Evolutionary conservation across 2,329 filamentous ascomycete genomes (phyloP), one percentile per base, ranked within the genome.

Genomic region (Magnaporthiopsis incrustans): DNA sequence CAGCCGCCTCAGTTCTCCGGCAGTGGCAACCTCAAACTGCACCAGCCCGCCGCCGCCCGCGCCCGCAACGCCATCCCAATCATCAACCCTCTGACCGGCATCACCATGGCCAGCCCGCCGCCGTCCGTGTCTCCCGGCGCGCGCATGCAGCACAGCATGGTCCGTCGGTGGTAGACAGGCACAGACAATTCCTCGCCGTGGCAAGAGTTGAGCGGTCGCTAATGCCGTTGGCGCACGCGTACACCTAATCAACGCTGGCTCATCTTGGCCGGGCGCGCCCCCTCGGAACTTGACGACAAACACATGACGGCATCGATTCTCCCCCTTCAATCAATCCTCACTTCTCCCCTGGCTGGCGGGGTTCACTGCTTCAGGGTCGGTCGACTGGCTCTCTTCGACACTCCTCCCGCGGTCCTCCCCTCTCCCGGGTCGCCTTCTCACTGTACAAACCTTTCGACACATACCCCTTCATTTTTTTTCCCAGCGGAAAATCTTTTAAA

Each of bases 31-130:
- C 71, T 94, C 71, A 97, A 96, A 80, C 82, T 96, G 67, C 92
- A 97, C 78, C 94, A 97, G 81, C 92, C 93, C 66, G 84, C 93
- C 67, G 91, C 93, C 67, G 91, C 93, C 68, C 91, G 95, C 70
- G 87, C 89, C 65, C 91, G 92, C 77, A 98, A 97, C 77, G 92
- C 95, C 73, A 98, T 98, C 70, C 94, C 94, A 66, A 99, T 99
- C 75, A 91, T 98, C 78, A 96, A 99, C 82, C 95, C 95, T 64
- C 90, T 86, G 70, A 97, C 94, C 65, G 92, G 95, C 73, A 87
- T 92, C 76, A 85, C 87, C 73, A 89, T 97, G 81, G 88, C 92
- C 64, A 96, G 92, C 80, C 94, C 67, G 25, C 92, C 94, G 32
- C 89, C 89, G 57, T 88, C 85, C 66, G 83, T 87, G 59, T 88